Percentiles rank a stretch among this genome's conserved stretches.
These are phyloP conservation scores for Komagataella pastoris DNA, from an alignment of 805 yeast genomes.

Conservation along the genomic window DNA sequence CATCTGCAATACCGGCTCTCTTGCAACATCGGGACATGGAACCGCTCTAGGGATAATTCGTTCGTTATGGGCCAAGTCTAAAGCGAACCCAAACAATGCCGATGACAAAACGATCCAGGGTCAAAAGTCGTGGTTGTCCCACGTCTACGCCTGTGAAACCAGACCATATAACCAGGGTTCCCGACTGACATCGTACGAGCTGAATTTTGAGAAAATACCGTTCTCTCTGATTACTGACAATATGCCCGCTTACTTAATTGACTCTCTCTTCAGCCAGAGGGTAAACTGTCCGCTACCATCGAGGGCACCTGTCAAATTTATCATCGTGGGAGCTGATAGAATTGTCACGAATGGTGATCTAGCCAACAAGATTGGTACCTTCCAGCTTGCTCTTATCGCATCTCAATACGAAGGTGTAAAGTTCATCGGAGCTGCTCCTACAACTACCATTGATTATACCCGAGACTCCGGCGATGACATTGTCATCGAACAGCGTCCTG, in stretches of 20 bases:
- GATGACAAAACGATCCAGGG: conserved; percentile 5
- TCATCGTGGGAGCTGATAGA: conserved; percentile 93
- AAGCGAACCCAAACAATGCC: conserved; percentile 6
- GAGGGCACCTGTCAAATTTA: conserved; percentile 65
- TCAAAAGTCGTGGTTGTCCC: conserved; percentile 36
- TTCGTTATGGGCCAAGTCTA: conserved; percentile 39
- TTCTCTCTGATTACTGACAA: conserved; percentile 83
- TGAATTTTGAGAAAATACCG: conserved; percentile 77
- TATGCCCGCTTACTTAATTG: conserved; percentile 73
- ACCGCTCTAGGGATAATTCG: conserved; percentile 91
- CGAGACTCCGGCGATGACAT: conserved; percentile 63
- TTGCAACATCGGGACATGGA: conserved; percentile 96
- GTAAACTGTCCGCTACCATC: conserved; percentile 12
- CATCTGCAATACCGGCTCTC: conserved; percentile 91
- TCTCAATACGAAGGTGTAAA: conserved; percentile 51
- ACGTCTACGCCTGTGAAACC: conserved; percentile 83
- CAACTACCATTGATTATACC: conserved; percentile 69
- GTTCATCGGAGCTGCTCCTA: conserved; percentile 92
- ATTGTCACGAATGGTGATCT: conserved; percentile 90
- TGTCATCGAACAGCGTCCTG: conserved; percentile 78
- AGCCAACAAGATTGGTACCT: conserved; percentile 94
- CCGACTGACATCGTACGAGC: conserved; percentile 81
- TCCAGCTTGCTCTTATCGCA: conserved; percentile 70
- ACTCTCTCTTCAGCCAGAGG: conserved; percentile 21
- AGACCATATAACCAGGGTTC: conserved; percentile 97